phyloP scores from a whole-genome alignment of 176 grass and related monocot genomes.

The Thinopyrum elongatum region DNA sequence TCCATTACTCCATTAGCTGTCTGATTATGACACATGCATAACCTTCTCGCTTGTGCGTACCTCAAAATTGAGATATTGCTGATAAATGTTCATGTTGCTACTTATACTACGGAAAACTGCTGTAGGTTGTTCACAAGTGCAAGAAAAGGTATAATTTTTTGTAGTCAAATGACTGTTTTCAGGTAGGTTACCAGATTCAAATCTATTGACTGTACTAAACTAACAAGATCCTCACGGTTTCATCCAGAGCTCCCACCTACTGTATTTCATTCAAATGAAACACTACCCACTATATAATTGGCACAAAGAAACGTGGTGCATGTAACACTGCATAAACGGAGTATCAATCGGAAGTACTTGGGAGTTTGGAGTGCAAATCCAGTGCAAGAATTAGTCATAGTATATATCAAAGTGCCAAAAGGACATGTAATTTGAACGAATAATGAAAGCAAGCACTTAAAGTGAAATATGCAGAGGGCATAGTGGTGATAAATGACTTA shows the following conservation, averaged over 20 bases:
- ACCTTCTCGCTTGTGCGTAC: neutral
- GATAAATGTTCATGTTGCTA: slow-evolving; percentile 11
- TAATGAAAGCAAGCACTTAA: neutral
- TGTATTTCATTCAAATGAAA: slow-evolving; percentile 16
- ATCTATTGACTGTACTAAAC: neutral
- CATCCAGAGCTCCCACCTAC: neutral
- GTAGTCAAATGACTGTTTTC: neutral
- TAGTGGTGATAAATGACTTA: neutral
- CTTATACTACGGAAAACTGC: slow-evolving; percentile 4
- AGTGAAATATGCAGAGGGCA: neutral
- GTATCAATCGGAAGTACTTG: neutral
- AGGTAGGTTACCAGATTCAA: neutral
- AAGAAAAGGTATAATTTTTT: slow-evolving; percentile 1
- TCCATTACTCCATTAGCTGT: neutral
- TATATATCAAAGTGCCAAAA: slow-evolving; percentile 13
- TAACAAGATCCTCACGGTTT: neutral
- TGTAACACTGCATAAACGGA: neutral
- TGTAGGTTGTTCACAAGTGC: neutral
- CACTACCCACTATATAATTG: neutral
- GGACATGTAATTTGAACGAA: neutral
- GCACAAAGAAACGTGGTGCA: neutral
- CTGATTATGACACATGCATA: neutral
- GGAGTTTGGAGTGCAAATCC: neutral
- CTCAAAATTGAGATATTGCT: slow-evolving; percentile 16
- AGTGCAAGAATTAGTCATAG: neutral